Conservation (phyloP, 208 protist species). For the Acanthamoeba lenticulata region DNA sequence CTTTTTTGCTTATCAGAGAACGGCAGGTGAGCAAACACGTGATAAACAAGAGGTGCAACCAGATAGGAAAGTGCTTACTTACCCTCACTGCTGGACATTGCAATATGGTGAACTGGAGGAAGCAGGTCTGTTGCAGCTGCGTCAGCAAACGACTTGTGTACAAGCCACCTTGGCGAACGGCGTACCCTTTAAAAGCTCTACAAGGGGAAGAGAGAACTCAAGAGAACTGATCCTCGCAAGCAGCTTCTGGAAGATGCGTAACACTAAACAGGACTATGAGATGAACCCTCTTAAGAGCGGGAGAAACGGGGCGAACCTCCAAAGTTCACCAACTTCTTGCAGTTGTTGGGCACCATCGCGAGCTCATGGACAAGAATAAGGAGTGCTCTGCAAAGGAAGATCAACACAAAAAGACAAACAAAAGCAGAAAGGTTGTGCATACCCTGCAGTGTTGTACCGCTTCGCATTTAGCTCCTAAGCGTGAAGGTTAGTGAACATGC, state of each 20-base stretch:
- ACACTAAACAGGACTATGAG: neutral
- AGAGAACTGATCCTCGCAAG: neutral
- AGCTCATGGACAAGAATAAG: neutral
- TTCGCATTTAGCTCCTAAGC: neutral
- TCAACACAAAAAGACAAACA: too few relatives aligned
- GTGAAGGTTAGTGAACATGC: neutral
- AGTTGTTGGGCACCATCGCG: neutral
- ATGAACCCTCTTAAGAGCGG: neutral
- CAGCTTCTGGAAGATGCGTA: neutral
- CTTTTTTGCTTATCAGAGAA: conserved; percentile 20
- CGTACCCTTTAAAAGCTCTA: neutral
- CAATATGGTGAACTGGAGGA: neutral
- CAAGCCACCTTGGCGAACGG: too few relatives aligned
- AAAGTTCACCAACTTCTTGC: neutral
- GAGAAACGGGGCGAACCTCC: neutral
- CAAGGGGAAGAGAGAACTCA: neutral
- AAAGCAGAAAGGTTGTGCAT: neutral
- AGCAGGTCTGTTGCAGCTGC: neutral
- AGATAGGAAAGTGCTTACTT: neutral
- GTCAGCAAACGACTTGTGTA: too few relatives aligned
- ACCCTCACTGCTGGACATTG: neutral
- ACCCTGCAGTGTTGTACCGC: neutral
- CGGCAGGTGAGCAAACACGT: neutral
- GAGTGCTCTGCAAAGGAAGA: neutral
- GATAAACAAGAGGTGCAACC: neutral